phyloP scores from a whole-genome alignment of 352 stramenopile genomes.

The Pythium monospermum region DNA sequence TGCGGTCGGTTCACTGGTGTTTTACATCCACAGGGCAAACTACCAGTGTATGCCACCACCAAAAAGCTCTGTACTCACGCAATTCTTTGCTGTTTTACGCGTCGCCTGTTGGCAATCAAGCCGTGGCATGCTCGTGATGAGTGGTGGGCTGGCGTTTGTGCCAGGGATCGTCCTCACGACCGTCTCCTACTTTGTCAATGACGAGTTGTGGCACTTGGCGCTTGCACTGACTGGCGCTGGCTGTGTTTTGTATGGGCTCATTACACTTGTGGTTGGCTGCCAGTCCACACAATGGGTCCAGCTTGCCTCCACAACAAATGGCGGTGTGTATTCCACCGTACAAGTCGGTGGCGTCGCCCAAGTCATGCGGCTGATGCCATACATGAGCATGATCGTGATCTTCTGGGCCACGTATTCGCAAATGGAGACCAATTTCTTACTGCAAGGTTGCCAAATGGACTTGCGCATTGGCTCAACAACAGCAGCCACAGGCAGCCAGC shows the following conservation, averaged over 20 bases:
- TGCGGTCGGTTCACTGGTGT: conserved; percentile 61
- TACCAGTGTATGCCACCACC: conserved; percentile 65
- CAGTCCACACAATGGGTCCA: conserved; percentile 59
- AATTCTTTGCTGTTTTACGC: conserved; percentile 57
- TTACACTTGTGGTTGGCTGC: conserved; percentile 57
- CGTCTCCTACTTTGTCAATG: conserved; percentile 68
- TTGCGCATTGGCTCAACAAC: conserved; percentile 37
- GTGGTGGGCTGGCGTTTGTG: conserved; percentile 49
- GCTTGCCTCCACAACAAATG: conserved; percentile 38
- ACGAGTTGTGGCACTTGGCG: conserved; percentile 41
- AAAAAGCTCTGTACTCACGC: conserved; percentile 58
- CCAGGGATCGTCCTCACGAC: conserved; percentile 74
- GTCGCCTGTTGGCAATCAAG: conserved; percentile 38
- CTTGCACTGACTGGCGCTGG: conserved; percentile 48
- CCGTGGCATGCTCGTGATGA: conserved; percentile 65
- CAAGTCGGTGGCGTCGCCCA: conserved; percentile 73
- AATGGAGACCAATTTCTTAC: conserved; percentile 78
- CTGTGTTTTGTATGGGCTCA: conserved; percentile 52
- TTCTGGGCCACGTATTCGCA: conserved; percentile 84
- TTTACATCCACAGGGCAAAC: conserved; percentile 51
- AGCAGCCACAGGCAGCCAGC: too few species aligned
- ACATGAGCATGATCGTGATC: conserved; percentile 74
- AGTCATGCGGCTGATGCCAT: conserved; percentile 72
- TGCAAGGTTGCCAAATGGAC: conserved; percentile 74
- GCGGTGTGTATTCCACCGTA: conserved; percentile 45